phyloP scores from a whole-genome alignment of 768 basidiomycete genomes.

The Antrodiella citrinella region DNA sequence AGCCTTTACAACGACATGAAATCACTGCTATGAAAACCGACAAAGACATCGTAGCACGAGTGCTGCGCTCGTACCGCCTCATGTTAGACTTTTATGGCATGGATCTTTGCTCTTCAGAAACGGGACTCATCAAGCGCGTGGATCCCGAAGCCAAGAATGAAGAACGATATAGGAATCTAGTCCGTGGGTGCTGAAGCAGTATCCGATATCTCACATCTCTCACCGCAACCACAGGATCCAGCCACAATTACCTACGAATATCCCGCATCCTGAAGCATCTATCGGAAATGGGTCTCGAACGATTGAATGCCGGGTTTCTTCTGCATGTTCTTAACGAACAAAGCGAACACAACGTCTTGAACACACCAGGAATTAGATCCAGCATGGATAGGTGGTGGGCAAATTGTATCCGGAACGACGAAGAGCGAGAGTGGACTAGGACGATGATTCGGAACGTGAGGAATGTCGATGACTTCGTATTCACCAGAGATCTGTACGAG shows the following conservation, averaged over 20 bases:
- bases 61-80: constrained; percentile 54
- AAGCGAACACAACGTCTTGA: constrained; percentile 46
- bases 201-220: background rate
- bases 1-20: constrained; percentile 62
- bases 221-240: constrained; percentile 35
- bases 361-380: constrained; percentile 35
- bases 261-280: constrained; percentile 71
- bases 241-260: constrained; percentile 73
- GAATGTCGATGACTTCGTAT: constrained; percentile 29
- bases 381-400: constrained; percentile 81
- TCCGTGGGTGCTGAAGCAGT: no score
- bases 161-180: constrained; percentile 56
- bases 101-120: constrained; percentile 46
- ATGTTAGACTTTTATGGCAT: constrained; percentile 83
- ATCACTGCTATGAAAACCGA: constrained; percentile 46
- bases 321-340: constrained; percentile 65
- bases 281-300: constrained; percentile 62
- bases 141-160: constrained; percentile 37
- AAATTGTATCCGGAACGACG: constrained; percentile 58
- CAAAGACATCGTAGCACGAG: constrained; percentile 36
- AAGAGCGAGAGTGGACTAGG: constrained; percentile 49
- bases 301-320: constrained; percentile 55
- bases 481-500: constrained; percentile 53
- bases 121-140: constrained; percentile 51
- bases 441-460: constrained; percentile 45